phyloP scores from a whole-genome alignment of 1,284 basidiomycete genomes.

The Lentinus polychrous region DNA sequence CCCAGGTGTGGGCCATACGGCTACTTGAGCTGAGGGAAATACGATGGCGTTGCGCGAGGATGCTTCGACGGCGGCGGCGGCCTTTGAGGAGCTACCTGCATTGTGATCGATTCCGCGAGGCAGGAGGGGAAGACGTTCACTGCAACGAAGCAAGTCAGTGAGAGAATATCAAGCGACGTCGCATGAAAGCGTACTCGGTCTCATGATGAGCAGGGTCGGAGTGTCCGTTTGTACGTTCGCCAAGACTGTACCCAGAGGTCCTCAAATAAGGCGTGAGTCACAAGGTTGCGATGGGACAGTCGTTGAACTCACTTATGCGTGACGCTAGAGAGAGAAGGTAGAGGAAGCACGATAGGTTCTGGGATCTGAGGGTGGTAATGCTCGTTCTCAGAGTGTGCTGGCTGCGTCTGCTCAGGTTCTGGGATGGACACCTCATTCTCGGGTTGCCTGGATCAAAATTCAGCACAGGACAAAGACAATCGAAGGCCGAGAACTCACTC shows the following conservation, averaged over 20 bases:
- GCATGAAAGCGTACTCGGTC: conserved; percentile 18
- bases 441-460: not conserved
- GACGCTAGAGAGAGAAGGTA: not conserved
- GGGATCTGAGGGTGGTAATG: not conserved
- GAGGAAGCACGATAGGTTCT: conserved; percentile 3
- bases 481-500: not conserved
- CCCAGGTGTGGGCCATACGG: conserved; percentile 19
- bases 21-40: conserved; percentile 15
- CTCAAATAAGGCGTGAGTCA: conserved; percentile 4
- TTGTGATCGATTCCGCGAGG: conserved; percentile 11
- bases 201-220: conserved; percentile 17
- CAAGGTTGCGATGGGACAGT: not conserved
- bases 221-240: conserved; percentile 16
- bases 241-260: conserved; percentile 23
- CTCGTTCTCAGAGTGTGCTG: not conserved
- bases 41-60: conserved; percentile 6
- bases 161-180: not conserved
- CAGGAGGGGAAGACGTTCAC: conserved; percentile 34
- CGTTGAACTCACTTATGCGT: not conserved
- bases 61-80: not conserved
- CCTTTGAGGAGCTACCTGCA: conserved; percentile 9
- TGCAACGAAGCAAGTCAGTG: conserved; percentile 11
- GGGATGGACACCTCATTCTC: not conserved
- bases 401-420: not conserved
- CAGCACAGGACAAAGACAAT: not conserved